Evolutionary conservation across 306 rosid species (phyloP).

Genomic region (Bauhinia variegata): DNA sequence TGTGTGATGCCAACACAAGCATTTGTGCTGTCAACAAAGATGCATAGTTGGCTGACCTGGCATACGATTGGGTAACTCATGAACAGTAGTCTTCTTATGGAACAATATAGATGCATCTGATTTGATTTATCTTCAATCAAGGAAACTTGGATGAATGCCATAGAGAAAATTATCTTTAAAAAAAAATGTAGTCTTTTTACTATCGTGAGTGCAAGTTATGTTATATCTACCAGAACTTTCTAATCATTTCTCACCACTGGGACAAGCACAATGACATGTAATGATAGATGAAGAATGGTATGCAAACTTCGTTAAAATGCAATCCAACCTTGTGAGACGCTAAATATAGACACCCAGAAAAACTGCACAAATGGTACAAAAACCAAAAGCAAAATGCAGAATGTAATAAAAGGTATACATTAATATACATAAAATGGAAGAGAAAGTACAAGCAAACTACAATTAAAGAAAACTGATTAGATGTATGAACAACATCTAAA

Average conservation of each 20-base stretch:
- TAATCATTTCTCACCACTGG: no score
- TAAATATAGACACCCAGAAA: background rate
- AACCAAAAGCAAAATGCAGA: background rate
- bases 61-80: slow-evolving; percentile 25
- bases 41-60: slow-evolving; percentile 88
- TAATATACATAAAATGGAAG: background rate
- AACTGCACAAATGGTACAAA: background rate
- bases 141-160: background rate
- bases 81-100: slow-evolving; percentile 9
- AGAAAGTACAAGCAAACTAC: slow-evolving; percentile 6
- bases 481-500: slow-evolving; percentile 10
- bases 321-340: background rate
- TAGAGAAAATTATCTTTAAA: no score
- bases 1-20: slow-evolving; percentile 78
- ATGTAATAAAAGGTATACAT: background rate
- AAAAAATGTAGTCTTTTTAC: no score
- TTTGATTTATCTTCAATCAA: slow-evolving; percentile 6
- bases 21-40: slow-evolving; percentile 89
- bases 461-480: slow-evolving; percentile 19
- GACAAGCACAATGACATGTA: no score
- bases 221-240: no score
- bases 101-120: slow-evolving; percentile 29
- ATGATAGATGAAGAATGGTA: no score
- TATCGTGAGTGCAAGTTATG: no score
- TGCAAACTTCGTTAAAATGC: no score